Conservation (phyloP, 1,139 yeast genomes). For the Blastobotrys persicus region DNA sequence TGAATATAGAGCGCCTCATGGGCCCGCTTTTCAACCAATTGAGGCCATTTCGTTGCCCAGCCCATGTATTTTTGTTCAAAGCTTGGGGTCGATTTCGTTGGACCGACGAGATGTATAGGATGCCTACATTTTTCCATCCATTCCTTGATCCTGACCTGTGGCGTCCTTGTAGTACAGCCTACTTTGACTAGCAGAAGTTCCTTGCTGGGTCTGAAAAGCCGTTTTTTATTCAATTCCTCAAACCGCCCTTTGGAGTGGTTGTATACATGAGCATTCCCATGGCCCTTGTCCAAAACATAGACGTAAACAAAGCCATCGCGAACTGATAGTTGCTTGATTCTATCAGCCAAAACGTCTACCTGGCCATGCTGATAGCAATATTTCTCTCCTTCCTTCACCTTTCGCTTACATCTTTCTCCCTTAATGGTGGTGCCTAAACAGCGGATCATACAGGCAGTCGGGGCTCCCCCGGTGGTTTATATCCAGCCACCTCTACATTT, state of each 20-base stretch:
- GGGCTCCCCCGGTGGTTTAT: no score
- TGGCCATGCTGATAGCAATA: constrained; percentile 6
- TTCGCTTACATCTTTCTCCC: constrained; percentile 6
- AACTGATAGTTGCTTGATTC: constrained; percentile 6
- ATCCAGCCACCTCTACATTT: no score
- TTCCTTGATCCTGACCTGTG: constrained; percentile 28
- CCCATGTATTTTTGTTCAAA: constrained; percentile 20
- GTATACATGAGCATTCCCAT: constrained; percentile 29
- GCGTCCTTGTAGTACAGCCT: constrained; percentile 33
- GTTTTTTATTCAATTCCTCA: constrained; percentile 12
- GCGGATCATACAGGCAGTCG: background rate
- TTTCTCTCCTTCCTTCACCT: background rate
- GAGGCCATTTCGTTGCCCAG: background rate
- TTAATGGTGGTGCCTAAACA: constrained; percentile 6
- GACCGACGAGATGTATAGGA: constrained; percentile 20
- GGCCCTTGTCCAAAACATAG: constrained; percentile 28
- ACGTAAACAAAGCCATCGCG: constrained; percentile 31
- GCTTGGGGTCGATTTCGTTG: constrained; percentile 20
- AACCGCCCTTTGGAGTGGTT: constrained; percentile 20
- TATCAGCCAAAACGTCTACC: background rate
- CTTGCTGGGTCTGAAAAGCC: background rate
- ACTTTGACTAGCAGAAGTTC: constrained; percentile 30
- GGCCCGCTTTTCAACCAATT: background rate
- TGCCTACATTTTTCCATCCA: constrained; percentile 34
- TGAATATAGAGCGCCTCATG: background rate